A percentile compares a stretch with the other conserved stretches of the same genome.
Conservation (phyloP, 2,329 filamentous ascomycete genomes). For the Arthrobotrys conoides region DNA sequence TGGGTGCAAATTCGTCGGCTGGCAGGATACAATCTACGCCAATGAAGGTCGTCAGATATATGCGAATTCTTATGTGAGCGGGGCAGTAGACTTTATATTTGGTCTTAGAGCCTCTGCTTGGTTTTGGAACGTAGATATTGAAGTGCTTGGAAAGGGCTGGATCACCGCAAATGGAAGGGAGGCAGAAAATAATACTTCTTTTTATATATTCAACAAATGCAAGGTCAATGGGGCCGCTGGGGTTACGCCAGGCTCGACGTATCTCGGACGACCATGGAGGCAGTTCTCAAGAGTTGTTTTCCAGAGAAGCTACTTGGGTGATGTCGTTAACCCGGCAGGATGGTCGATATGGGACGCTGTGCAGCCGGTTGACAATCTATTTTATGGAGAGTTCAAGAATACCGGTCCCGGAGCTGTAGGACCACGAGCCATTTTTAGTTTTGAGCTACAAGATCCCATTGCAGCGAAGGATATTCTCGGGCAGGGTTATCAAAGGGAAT, state of each 20-base stretch:
- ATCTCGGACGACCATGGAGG: constrained; percentile 72
- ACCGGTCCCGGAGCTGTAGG: constrained; percentile 73
- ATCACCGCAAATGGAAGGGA: constrained; percentile 70
- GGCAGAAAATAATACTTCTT: constrained; percentile 67
- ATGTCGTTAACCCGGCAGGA: constrained; percentile 74
- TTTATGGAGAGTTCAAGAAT: constrained; percentile 75
- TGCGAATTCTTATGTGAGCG: constrained; percentile 72
- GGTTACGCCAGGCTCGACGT: constrained; percentile 67
- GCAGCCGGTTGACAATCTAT: constrained; percentile 70
- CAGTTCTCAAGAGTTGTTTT: constrained; percentile 69
- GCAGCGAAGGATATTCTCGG: constrained; percentile 37
- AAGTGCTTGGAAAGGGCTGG: constrained; percentile 69
- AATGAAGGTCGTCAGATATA: constrained; percentile 73
- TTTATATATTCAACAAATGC: constrained; percentile 73
- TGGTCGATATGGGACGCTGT: constrained; percentile 73
- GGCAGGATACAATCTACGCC: constrained; percentile 72
- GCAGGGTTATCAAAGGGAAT: constrained; percentile 42
- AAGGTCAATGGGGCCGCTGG: constrained; percentile 68
- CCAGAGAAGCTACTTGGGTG: constrained; percentile 71
- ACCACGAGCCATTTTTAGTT: constrained; percentile 67
- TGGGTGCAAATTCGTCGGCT: constrained; percentile 72
- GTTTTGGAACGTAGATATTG: constrained; percentile 71
- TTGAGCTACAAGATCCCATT: constrained; percentile 7
- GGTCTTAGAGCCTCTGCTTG: constrained; percentile 71
- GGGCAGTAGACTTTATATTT: constrained; percentile 75